Conservation (phyloP, 2,329 filamentous ascomycete genomes). For the Bisporella sp. region DNA sequence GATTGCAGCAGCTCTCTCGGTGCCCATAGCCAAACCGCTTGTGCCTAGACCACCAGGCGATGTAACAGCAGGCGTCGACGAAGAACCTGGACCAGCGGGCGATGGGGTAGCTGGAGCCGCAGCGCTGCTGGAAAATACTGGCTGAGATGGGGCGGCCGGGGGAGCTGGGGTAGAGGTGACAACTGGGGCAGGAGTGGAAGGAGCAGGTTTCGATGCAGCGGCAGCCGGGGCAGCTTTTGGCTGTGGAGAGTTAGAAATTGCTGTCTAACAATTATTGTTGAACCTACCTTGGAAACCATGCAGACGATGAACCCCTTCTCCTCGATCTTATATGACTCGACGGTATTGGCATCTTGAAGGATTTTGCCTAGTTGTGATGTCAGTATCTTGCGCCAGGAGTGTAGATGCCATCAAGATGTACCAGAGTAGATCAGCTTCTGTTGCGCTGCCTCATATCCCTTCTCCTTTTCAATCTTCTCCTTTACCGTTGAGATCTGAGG, state of each 20-base stretch:
- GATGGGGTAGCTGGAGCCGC: constrained; percentile 42
- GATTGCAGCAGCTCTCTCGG: constrained; percentile 74
- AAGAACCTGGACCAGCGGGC: constrained; percentile 38
- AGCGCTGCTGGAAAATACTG: constrained; percentile 42
- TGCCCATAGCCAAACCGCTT: constrained; percentile 79
- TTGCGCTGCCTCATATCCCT: constrained; percentile 84
- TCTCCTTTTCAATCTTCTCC: constrained; percentile 84
- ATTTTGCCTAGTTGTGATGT: constrained; percentile 71
- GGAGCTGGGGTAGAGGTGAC: constrained; percentile 44
- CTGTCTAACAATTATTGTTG: background rate
- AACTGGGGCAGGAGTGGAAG: constrained; percentile 58
- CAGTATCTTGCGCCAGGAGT: constrained; percentile 15
- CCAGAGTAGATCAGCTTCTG: constrained; percentile 99
- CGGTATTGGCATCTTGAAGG: constrained; percentile 92
- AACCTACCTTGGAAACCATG: constrained; percentile 86
- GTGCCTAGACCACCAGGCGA: constrained; percentile 55
- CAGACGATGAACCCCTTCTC: constrained; percentile 99
- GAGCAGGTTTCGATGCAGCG: constrained; percentile 45
- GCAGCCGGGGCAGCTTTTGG: constrained; percentile 57
- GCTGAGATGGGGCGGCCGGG: constrained; percentile 55
- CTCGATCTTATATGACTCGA: constrained; percentile 96
- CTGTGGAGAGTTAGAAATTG: constrained; percentile 35
- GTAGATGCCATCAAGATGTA: constrained; percentile 36
- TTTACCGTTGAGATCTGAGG: constrained; percentile 80
- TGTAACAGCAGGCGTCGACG: constrained; percentile 36